Percentiles rank a stretch among this genome's conserved stretches.
phyloP scores from a whole-genome alignment of 2,329 filamentous ascomycete genomes.

The Aspergillus hortae region DNA sequence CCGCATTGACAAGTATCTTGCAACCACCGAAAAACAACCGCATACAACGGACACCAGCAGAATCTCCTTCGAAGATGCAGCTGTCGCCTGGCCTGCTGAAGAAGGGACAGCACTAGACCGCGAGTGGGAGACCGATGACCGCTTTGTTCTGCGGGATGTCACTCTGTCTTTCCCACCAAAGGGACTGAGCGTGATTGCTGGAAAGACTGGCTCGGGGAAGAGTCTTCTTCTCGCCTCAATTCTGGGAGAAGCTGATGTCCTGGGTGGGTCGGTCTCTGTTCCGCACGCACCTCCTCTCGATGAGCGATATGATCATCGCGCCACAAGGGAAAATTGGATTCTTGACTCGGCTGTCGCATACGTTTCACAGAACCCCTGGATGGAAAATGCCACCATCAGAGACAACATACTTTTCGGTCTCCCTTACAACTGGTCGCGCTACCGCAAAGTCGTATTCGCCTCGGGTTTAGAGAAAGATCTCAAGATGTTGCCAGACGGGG shows the following conservation, averaged over 20 bases:
- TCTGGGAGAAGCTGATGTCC: constrained; percentile 68
- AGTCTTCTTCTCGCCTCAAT: constrained; percentile 69
- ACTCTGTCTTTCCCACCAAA: constrained; percentile 66
- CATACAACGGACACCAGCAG: constrained; percentile 51
- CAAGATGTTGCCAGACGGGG: constrained; percentile 71
- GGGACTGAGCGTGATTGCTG: constrained; percentile 71
- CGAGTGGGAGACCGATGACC: constrained; percentile 30
- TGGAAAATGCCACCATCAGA: constrained; percentile 74
- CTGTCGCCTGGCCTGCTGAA: constrained; percentile 71
- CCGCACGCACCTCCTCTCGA: constrained; percentile 47
- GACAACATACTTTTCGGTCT: constrained; percentile 78
- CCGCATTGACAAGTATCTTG: constrained; percentile 69
- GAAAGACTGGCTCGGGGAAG: constrained; percentile 74
- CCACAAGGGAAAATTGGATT: constrained; percentile 64
- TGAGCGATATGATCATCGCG: constrained; percentile 62
- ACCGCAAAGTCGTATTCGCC: constrained; percentile 65
- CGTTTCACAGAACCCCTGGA: constrained; percentile 78
- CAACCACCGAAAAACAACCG: constrained; percentile 62
- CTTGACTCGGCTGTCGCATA: constrained; percentile 68
- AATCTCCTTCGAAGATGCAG: constrained; percentile 63
- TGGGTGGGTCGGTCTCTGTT: constrained; percentile 58
- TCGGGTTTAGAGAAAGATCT: constrained; percentile 75
- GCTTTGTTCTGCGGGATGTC: constrained; percentile 62
- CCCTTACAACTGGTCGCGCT: constrained; percentile 65
- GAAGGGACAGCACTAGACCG: constrained; percentile 41